These are phyloP conservation scores for Mycotypha africana DNA, from an alignment of 371 early-diverging fungal species.

Conservation along the genomic window DNA sequence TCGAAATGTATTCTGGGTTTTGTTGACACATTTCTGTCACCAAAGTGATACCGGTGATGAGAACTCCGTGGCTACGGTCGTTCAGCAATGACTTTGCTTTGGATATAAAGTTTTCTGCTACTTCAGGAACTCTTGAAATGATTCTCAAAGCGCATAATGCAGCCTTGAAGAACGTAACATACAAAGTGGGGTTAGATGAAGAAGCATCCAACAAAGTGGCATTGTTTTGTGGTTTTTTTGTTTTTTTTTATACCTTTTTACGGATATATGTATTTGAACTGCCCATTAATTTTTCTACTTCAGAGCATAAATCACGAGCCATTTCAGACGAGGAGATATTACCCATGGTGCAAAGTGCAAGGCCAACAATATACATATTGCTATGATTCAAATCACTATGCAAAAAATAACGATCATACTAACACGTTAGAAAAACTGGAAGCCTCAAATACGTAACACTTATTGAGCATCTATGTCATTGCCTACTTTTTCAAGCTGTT, in stretches of 20 bases:
- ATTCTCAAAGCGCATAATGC: slow-evolving; percentile 90
- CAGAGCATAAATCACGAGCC: slow-evolving; percentile 90
- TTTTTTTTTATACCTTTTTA: slow-evolving; percentile 73
- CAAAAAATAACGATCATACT: too few species aligned
- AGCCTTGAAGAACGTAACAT: too few species aligned
- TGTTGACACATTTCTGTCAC: slow-evolving; percentile 85
- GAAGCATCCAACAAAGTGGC: background rate
- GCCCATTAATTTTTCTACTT: slow-evolving; percentile 89
- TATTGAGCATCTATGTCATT: too few species aligned
- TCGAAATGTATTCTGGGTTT: slow-evolving; percentile 59
- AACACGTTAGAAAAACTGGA: too few species aligned
- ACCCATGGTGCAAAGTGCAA: slow-evolving; percentile 93
- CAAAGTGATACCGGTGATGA: slow-evolving; percentile 89
- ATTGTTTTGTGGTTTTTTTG: background rate
- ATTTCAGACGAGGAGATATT: slow-evolving; percentile 94
- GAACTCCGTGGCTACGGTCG: slow-evolving; percentile 95
- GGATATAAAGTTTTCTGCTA: slow-evolving; percentile 79
- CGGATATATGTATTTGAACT: slow-evolving; percentile 90
- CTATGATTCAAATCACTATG: slow-evolving; percentile 88
- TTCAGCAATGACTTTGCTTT: slow-evolving; percentile 70
- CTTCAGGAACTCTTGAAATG: slow-evolving; percentile 89
- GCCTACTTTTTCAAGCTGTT: slow-evolving; percentile 94
- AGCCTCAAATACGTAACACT: too few species aligned
- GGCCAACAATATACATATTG: slow-evolving; percentile 93
- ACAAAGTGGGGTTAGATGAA: too few species aligned